A percentile compares a stretch with the other conserved stretches of the same genome.
These are phyloP conservation scores for Pisolithus tinctorius DNA, from an alignment of 768 basidiomycete species.

Conservation along the genomic window DNA sequence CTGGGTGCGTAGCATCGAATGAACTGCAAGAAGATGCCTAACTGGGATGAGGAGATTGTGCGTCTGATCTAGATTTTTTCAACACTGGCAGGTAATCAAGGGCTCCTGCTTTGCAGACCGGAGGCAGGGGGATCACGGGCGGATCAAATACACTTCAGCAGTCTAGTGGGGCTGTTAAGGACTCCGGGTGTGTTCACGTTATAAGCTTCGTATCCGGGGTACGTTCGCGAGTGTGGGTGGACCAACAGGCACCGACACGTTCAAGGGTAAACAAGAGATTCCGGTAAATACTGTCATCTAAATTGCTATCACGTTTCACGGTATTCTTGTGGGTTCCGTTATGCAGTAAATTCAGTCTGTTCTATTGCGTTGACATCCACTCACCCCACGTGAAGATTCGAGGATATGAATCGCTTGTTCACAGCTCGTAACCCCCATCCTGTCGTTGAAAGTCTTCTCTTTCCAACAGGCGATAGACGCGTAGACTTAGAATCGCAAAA, in stretches of 20 bases:
- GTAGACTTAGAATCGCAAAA: too few relatives aligned
- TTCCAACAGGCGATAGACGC: too few relatives aligned
- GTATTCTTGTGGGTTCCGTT: slow-evolving; percentile 51
- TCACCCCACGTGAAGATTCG: too few relatives aligned
- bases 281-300: slow-evolving; percentile 23
- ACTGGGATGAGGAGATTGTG: slow-evolving; percentile 56
- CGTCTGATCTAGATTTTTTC: slow-evolving; percentile 6
- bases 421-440: too few relatives aligned
- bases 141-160: too few relatives aligned
- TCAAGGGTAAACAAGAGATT: slow-evolving; percentile 9
- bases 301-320: slow-evolving; percentile 39
- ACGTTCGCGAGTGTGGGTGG: too few relatives aligned
- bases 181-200: too few relatives aligned
- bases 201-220: too few relatives aligned
- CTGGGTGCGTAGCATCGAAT: slow-evolving; percentile 51
- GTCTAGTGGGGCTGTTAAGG: too few relatives aligned
- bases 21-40: slow-evolving; percentile 51
- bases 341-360: slow-evolving; percentile 37
- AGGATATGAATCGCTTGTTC: too few relatives aligned
- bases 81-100: not conserved
- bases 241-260: too few relatives aligned
- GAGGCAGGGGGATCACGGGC: slow-evolving; percentile 34
- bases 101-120: slow-evolving; percentile 18
- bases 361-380: not conserved
- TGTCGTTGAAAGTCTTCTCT: too few relatives aligned